phyloP scores from a whole-genome alignment of 1,139 yeast genomes.

The Taphrina pruni region DNA sequence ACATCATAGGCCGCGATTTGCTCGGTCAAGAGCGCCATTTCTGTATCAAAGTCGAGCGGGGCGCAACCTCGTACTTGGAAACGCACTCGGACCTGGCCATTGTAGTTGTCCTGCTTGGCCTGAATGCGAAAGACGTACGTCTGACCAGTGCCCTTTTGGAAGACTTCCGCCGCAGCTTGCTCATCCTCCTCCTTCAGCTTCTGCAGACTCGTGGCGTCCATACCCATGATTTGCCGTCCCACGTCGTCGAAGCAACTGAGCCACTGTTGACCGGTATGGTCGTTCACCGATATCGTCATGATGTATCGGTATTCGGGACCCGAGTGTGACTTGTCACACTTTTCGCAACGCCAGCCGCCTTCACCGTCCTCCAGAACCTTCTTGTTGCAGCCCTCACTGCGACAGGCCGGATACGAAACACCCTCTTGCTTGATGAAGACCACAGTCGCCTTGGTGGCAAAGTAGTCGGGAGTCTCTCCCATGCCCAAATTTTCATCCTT shows the following conservation, averaged over 20 bases:
- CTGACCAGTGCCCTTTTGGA: conserved; percentile 65
- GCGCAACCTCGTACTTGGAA: conserved; percentile 51
- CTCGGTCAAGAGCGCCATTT: conserved; percentile 23
- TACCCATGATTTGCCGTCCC: conserved; percentile 71
- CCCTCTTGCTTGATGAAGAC: conserved; percentile 73
- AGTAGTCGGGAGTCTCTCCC: conserved; percentile 76
- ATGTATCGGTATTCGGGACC: conserved; percentile 82
- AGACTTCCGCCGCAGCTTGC: conserved; percentile 57
- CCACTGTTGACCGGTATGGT: conserved; percentile 85
- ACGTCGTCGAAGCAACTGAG: conserved; percentile 84
- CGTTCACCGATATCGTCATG: conserved; percentile 72
- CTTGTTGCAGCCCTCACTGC: conserved; percentile 70
- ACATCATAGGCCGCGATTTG: conserved; percentile 34
- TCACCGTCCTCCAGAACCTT: conserved; percentile 69
- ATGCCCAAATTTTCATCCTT: conserved; percentile 73
- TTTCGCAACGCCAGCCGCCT: conserved; percentile 91
- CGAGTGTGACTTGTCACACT: conserved; percentile 72
- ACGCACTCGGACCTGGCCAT: conserved; percentile 77
- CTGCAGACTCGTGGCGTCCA: conserved; percentile 68
- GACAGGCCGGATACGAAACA: conserved; percentile 91
- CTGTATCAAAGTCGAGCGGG: conserved; percentile 30
- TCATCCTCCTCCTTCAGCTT: conserved; percentile 54
- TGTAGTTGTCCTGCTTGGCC: conserved; percentile 83
- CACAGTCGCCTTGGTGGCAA: conserved; percentile 73
- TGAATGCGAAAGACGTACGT: conserved; percentile 76